phyloP scores from a whole-genome alignment of 2,329 filamentous ascomycete genomes.

The Aspergillus sergii region DNA sequence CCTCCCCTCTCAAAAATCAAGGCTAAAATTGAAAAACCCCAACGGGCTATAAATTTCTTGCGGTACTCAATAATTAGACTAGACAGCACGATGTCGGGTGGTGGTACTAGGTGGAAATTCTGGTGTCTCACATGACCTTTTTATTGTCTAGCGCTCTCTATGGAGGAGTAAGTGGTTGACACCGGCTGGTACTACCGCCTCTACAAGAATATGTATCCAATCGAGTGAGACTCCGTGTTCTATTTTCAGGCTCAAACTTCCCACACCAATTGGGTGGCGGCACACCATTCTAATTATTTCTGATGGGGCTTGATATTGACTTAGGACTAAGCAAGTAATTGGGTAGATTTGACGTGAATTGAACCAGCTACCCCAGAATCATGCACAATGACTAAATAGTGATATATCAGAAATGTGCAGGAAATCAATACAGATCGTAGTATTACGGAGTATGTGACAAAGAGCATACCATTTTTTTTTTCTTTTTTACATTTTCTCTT shows the following conservation, averaged over 20 bases:
- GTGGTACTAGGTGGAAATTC: background rate
- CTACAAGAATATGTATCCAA: background rate
- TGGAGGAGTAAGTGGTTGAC: background rate
- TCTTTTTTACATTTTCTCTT: background rate
- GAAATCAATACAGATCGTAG: background rate
- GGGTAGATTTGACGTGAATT: background rate
- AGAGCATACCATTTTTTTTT: background rate
- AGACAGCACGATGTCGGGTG: no score
- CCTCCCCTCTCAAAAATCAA: background rate
- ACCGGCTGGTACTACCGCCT: background rate
- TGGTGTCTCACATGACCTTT: background rate
- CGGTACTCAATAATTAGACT: background rate
- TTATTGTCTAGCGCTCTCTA: background rate
- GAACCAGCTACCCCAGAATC: background rate
- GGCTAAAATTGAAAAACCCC: background rate
- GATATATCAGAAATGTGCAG: conserved; percentile 4
- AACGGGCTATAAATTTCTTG: background rate
- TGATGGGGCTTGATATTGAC: background rate
- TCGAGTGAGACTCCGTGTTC: conserved; percentile 1
- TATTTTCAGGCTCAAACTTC: conserved; percentile 2
- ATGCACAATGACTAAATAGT: background rate
- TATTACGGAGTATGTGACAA: background rate
- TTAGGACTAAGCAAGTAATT: background rate
- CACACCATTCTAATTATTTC: background rate
- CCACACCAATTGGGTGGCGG: background rate